phyloP scores from a whole-genome alignment of 805 yeast genomes.

The Kockiozyma suomiensis region DNA sequence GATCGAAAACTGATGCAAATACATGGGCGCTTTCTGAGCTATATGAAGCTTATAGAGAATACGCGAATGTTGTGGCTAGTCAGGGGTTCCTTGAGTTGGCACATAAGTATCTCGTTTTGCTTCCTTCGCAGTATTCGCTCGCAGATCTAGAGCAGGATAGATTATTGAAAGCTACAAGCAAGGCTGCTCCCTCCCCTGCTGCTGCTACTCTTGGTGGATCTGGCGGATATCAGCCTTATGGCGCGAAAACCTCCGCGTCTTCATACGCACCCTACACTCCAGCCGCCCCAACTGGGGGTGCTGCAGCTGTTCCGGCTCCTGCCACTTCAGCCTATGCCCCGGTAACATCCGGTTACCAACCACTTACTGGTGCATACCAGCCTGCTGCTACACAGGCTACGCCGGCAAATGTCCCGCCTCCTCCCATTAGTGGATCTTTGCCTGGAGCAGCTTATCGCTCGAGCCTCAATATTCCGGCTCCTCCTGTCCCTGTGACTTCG shows the following conservation, averaged over 20 bases:
- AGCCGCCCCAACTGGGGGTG: neutral
- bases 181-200: constrained; percentile 8
- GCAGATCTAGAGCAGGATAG: constrained; percentile 75
- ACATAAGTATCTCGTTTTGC: constrained; percentile 60
- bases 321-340: constrained; percentile 16
- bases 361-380: constrained; percentile 15
- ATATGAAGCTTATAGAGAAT: constrained; percentile 73
- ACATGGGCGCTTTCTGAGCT: constrained; percentile 52
- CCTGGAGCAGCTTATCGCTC: constrained; percentile 28
- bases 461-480: constrained; percentile 31
- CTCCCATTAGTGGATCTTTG: neutral
- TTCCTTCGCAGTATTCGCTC: constrained; percentile 75
- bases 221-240: neutral
- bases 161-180: constrained; percentile 61
- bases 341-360: constrained; percentile 13
- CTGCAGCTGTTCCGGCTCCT: constrained; percentile 7
- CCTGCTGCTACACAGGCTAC: constrained; percentile 12
- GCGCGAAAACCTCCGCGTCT: constrained; percentile 10
- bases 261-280: constrained; percentile 16
- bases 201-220: neutral
- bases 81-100: constrained; percentile 87
- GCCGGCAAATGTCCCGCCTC: constrained; percentile 4
- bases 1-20: constrained; percentile 31
- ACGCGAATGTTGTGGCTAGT: constrained; percentile 74
- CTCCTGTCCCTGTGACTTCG: constrained; percentile 26